Base-by-base conservation (phyloP, 371 early-diverging fungal species). In the Haplosporangium sp. region DNA sequence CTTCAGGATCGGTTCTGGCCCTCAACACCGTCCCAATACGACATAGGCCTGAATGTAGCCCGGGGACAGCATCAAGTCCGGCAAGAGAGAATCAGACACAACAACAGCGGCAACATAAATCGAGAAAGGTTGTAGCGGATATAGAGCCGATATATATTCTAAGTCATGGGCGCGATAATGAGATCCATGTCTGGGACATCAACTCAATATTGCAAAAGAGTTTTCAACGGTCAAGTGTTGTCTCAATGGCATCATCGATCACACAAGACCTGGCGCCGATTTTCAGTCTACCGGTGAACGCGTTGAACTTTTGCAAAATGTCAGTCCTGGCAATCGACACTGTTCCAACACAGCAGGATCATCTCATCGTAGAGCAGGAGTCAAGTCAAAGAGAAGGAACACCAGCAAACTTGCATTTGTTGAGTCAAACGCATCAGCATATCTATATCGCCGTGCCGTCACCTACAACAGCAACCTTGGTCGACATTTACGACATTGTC, bases 251-350 rank as follows among this genome's bases (percentile, higher is more conserved):
- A 47, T 16, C 62, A 36, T 12, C 43, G 21, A 21, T 47, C 14
- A 50, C 11, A 2, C 23, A 57, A 9, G 18, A 21, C 6, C 2
- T 51, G 38, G 53, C 21, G 11, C 76, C 72, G 0, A 20, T 75
- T 6, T 65, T 74, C 54, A 71, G 71, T 43, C 53, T 81, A 4
- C 81, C 81, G 0, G 81, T 81, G 46, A 81, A 79, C 46, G 79
- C 80, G 10, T 51, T 81, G n/a, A 81, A 79, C 43, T 81, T 81
- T 54, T 81, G 81, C 55, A 73, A 68, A 16, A 64, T 79, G 73
- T 55, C 72, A 3, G 42, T 71, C 20, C 47, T 80, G 23, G 57
- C 61, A 6, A 38, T 72, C 55, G 71, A 61, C 20, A 16, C 23
- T 4, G 6, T 42, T 37, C 20, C 45, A 16, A n/a, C 8, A 2